These are phyloP conservation scores for Penstemon barbatus DNA, from an alignment of 257 asterid species.

Conservation along the genomic window DNA sequence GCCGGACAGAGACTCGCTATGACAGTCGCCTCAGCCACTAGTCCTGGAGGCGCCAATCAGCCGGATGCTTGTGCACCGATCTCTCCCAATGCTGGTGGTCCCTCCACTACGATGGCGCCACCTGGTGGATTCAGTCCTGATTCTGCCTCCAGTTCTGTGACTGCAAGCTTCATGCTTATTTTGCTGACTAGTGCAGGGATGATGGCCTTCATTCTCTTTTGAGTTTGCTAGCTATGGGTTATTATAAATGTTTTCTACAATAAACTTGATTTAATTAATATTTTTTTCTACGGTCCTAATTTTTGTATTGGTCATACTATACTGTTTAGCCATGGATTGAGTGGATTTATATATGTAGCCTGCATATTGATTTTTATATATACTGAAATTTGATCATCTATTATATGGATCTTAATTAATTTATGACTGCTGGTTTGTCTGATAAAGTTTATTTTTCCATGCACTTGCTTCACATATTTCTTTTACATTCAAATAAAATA, in stretches of 20 bases:
- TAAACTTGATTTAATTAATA: neutral
- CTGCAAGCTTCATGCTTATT: constrained; percentile 13
- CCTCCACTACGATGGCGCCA: neutral
- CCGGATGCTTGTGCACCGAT: constrained; percentile 37
- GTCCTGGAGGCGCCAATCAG: constrained; percentile 30
- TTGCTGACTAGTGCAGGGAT: constrained; percentile 9
- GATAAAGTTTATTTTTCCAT: too few species aligned
- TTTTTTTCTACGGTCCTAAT: neutral
- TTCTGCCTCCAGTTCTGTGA: constrained; percentile 28
- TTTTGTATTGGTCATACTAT: neutral
- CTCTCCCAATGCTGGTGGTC: constrained; percentile 9
- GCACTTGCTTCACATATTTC: too few species aligned
- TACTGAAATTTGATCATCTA: too few species aligned
- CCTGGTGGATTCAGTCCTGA: constrained; percentile 1
- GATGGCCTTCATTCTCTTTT: constrained; percentile 17
- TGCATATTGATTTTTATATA: too few species aligned
- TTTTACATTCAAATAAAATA: too few species aligned
- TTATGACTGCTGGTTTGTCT: too few species aligned
- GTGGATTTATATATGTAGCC: neutral
- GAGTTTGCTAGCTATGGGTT: neutral
- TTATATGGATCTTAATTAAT: too few species aligned
- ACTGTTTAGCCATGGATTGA: neutral
- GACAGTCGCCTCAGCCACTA: constrained; percentile 28
- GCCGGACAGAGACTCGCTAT: constrained; percentile 45
- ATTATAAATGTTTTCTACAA: neutral